These are phyloP conservation scores for Beauveria varroae DNA, from an alignment of 2,329 filamentous ascomycete genomes.

Conservation along the genomic window DNA sequence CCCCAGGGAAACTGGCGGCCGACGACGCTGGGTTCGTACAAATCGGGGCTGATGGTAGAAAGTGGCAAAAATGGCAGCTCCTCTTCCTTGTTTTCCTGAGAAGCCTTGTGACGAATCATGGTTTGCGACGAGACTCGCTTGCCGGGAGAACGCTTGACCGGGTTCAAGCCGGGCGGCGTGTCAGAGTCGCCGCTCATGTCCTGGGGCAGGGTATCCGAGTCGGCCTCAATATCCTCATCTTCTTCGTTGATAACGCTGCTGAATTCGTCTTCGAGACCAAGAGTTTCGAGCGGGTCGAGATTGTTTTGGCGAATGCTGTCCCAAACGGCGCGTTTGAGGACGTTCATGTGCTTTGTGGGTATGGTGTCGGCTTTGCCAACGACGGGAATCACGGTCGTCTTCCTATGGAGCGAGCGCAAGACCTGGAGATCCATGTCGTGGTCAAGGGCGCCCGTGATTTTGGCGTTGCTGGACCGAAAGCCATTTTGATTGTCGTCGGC, in stretches of 20 bases:
- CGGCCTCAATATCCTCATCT: conserved; percentile 47
- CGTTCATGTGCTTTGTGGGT: conserved; percentile 88
- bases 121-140: conserved; percentile 42
- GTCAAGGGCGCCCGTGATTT: conserved; percentile 62
- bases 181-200: conserved; percentile 9
- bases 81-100: conserved; percentile 39
- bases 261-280: conserved; percentile 74
- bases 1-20: conserved; percentile 95
- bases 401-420: conserved; percentile 77
- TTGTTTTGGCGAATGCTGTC: conserved; percentile 72
- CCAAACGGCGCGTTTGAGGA: conserved; percentile 86
- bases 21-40: conserved; percentile 71
- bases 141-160: conserved; percentile 17
- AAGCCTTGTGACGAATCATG: conserved; percentile 35
- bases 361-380: conserved; percentile 96
- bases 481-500: conserved; percentile 40
- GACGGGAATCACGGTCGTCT: conserved; percentile 91
- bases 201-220: conserved; percentile 33
- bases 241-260: conserved; percentile 49
- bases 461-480: conserved; percentile 28
- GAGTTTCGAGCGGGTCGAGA: conserved; percentile 78
- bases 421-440: conserved; percentile 88
- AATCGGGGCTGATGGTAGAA: conserved; percentile 88
- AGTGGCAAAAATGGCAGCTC: conserved; percentile 71
- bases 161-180: not conserved